A percentile compares a stretch with the other conserved stretches of the same genome.
Conservation (phyloP, 139 green algal species). For the Chlorella sorokiniana region DNA sequence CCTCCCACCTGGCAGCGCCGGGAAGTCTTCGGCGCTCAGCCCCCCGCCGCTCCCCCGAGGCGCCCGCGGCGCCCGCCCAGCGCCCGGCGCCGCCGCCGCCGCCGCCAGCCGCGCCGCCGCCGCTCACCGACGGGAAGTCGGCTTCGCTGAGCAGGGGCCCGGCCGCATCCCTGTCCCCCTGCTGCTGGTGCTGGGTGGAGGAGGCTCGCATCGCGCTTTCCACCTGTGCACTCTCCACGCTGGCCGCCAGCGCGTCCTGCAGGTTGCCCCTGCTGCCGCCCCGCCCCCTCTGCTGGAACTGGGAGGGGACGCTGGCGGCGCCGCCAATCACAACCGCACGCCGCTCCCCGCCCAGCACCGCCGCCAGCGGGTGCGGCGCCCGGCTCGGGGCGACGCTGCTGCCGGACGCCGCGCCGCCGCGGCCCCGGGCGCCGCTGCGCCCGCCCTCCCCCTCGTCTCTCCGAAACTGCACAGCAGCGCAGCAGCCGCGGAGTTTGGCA, state of each 20-base stretch:
- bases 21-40: conserved; percentile 66
- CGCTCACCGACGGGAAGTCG: conserved; percentile 59
- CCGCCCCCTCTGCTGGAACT: conserved; percentile 22
- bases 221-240: conserved; percentile 45
- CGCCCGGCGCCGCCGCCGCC: conserved; percentile 12
- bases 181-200: background rate
- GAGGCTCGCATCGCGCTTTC: conserved; percentile 32
- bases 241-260: conserved; percentile 34
- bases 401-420: background rate
- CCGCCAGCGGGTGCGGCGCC: conserved; percentile 1
- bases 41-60: background rate
- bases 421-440: background rate
- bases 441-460: conserved; percentile 9
- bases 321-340: conserved; percentile 55
- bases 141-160: conserved; percentile 38
- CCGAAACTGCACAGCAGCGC: conserved; percentile 47
- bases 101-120: conserved; percentile 18
- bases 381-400: background rate
- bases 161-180: background rate
- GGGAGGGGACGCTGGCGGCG: conserved; percentile 36
- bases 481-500: too few species aligned
- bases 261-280: conserved; percentile 16
- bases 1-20: conserved; percentile 52
- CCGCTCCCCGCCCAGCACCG: conserved; percentile 4
- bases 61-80: conserved; percentile 47